Base-by-base conservation (phyloP, 2,329 filamentous ascomycete genomes). In the Trichophyton equinum region DNA sequence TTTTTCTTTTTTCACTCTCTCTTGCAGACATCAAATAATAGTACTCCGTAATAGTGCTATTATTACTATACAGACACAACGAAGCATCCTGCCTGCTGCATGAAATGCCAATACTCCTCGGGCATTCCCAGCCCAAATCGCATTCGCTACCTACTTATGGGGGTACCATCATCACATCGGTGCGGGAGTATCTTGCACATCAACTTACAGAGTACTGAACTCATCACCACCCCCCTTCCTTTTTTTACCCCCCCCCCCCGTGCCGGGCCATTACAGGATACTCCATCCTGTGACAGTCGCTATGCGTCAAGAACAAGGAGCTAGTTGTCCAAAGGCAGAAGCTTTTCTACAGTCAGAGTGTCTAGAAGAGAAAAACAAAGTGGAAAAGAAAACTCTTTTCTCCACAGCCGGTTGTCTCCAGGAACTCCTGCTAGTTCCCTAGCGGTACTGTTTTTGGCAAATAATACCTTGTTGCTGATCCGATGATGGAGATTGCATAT, bases 361-460 rank as follows among this genome's bases (percentile, higher is more conserved):
- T 13, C 27, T 30, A 38, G 33, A 9, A 9, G 33, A 18, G 33
- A 8, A 9, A 38, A 38, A 38, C 13, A 38, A 38, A 38, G 11
- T 9, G 33, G 11, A 38, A 13, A 53, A 18, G 18, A 25, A 33
- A 53, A 53, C 49, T 53, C 25, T 53, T 53, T 53, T 53, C 49
- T 53, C 49, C 49, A 53, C 49, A 53, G 49, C 25, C 33, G 25
- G 49, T 30, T 53, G 49, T n/a, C 44, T 47, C 44, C n/a, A 53
- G 22, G 49, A 30, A 53, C 20, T 51, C 46, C 40, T 44, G 46
- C 22, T 25, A 25, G 46, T 51, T 30, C 13, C 47, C 11, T 25
- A 51, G 25, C 22, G 42, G 20, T 22, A 18, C 42, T 47, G n/a
- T 47, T 47, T 47, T 47, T 47, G 44, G 44, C 44, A 20, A 47